phyloP scores from a whole-genome alignment of 2,329 filamentous ascomycete species.

The Chrysoporthe austroafricana region DNA sequence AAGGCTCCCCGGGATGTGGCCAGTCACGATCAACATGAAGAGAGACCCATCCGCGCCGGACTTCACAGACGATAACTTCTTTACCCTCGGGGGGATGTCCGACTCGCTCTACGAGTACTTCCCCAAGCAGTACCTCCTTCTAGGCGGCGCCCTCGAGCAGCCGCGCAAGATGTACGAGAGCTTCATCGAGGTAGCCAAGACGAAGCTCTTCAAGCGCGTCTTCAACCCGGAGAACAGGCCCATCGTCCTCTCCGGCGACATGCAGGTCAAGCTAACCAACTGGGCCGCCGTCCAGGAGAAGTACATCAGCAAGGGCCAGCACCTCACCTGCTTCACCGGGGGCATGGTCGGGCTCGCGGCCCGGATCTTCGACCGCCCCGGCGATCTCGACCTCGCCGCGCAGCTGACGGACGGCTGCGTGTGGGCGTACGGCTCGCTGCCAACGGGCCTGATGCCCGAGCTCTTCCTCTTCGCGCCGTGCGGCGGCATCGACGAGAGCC shows the following conservation, averaged over 20 bases:
- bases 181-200: slow-evolving; percentile 41
- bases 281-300: slow-evolving; percentile 32
- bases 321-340: slow-evolving; percentile 66
- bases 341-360: slow-evolving; percentile 68
- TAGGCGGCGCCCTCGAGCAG: slow-evolving; percentile 61
- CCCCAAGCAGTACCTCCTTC: slow-evolving; percentile 66
- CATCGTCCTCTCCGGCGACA: slow-evolving; percentile 55
- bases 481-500: slow-evolving; percentile 32
- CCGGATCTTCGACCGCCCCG: slow-evolving; percentile 58
- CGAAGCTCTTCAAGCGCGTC: slow-evolving; percentile 45
- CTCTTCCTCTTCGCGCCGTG: slow-evolving; percentile 54
- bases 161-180: slow-evolving; percentile 37
- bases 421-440: slow-evolving; percentile 64
- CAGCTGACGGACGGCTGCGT: slow-evolving; percentile 67
- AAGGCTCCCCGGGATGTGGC: slow-evolving; percentile 66
- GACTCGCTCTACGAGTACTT: slow-evolving; percentile 70
- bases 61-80: slow-evolving; percentile 58
- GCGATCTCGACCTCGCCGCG: slow-evolving; percentile 60
- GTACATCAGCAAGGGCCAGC: slow-evolving; percentile 48
- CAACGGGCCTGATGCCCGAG: slow-evolving; percentile 65
- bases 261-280: slow-evolving; percentile 36
- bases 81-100: slow-evolving; percentile 59
- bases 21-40: slow-evolving; percentile 51
- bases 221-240: slow-evolving; percentile 42
- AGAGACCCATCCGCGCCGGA: slow-evolving; percentile 52